Conservation (phyloP, 2,329 filamentous ascomycete species). For the Rutstroemia sydowiana region DNA sequence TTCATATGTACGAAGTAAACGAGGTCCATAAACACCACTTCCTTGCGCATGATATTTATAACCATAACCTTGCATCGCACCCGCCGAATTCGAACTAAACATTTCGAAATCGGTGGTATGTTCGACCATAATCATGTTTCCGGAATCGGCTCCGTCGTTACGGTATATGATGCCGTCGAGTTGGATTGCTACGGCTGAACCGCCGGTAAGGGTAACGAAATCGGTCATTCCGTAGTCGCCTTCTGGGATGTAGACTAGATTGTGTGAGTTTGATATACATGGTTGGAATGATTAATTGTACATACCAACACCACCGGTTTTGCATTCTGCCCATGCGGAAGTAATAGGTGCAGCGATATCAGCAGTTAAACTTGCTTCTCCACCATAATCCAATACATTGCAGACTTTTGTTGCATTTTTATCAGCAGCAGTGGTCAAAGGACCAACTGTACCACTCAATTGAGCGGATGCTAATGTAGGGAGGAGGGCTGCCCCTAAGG, state of each 20-base stretch:
- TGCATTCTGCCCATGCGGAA: conserved; percentile 43
- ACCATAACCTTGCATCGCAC: conserved; percentile 45
- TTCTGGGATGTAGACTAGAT: conserved; percentile 18
- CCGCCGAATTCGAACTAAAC: conserved; percentile 43
- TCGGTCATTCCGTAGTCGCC: conserved; percentile 41
- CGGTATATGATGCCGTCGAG: conserved; percentile 47
- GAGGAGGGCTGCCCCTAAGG: conserved; percentile 11
- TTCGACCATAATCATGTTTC: conserved; percentile 47
- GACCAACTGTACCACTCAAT: conserved; percentile 38
- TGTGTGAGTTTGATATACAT: not conserved
- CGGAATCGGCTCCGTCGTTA: conserved; percentile 34
- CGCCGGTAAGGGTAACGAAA: conserved; percentile 41
- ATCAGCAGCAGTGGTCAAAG: conserved; percentile 33
- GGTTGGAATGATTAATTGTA: not conserved
- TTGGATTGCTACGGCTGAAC: conserved; percentile 42
- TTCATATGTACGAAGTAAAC: conserved; percentile 17
- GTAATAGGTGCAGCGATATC: conserved; percentile 43
- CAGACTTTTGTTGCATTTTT: conserved; percentile 41
- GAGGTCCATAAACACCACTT: conserved; percentile 29
- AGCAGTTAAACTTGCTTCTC: conserved; percentile 41
- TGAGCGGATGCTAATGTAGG: conserved; percentile 30
- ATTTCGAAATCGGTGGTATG: conserved; percentile 45
- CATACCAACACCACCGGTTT: conserved; percentile 38
- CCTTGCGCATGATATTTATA: conserved; percentile 41
- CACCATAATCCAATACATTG: conserved; percentile 46